Evolutionary conservation across 768 basidiomycete genomes (phyloP).

Genomic region (Termitomyces sp.): DNA sequence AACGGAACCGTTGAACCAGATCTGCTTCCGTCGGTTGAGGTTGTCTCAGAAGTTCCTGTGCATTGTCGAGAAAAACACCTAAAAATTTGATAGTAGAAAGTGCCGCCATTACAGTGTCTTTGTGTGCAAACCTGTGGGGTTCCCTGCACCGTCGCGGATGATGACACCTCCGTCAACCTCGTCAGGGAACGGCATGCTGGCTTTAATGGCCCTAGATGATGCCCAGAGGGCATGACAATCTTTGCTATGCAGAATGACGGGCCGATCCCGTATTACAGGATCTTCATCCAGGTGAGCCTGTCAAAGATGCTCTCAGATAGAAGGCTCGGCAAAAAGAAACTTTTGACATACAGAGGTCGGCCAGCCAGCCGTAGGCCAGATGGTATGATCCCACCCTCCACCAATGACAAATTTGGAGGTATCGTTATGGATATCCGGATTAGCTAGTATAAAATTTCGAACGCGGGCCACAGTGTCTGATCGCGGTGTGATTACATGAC

Average conservation of each 20-base stretch:
- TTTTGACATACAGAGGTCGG: constrained; percentile 57
- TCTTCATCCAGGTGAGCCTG: constrained; percentile 73
- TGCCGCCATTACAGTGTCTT: neutral
- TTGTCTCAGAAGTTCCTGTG: constrained; percentile 66
- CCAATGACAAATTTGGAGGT: constrained; percentile 64
- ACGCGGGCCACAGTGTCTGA: constrained; percentile 62
- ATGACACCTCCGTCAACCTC: constrained; percentile 78
- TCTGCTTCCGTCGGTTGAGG: constrained; percentile 62
- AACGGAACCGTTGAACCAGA: constrained; percentile 53
- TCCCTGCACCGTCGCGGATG: constrained; percentile 57
- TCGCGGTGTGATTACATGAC: neutral
- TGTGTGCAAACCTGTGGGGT: constrained; percentile 58
- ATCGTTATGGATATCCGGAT: constrained; percentile 53
- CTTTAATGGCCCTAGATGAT: constrained; percentile 53
- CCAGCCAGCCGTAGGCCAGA: constrained; percentile 56
- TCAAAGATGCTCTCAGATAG: neutral
- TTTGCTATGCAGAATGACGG: constrained; percentile 76
- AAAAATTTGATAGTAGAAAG: neutral
- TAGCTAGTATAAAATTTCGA: constrained; percentile 51
- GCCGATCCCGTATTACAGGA: constrained; percentile 59
- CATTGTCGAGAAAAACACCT: constrained; percentile 85
- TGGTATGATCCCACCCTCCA: constrained; percentile 90
- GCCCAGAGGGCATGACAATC: constrained; percentile 92
- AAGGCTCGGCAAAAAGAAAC: neutral
- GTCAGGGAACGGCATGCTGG: constrained; percentile 59